Evolutionary conservation across 768 basidiomycete genomes (phyloP).

Genomic region (Tylopilus intermedius): DNA sequence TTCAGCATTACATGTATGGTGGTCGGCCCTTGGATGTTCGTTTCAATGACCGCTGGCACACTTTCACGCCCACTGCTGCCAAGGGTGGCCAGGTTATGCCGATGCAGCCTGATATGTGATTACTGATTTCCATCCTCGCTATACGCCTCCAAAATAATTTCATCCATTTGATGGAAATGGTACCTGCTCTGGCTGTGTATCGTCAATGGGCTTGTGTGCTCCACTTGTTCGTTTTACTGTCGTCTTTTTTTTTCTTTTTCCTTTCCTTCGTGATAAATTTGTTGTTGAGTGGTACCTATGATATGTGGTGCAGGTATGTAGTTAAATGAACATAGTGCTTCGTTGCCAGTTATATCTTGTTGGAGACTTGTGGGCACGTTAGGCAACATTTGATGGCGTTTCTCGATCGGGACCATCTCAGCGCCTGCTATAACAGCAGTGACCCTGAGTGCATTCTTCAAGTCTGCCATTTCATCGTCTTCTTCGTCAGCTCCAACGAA

Average conservation of each 20-base stretch:
- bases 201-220: neutral
- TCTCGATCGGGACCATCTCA: no score
- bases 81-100: conserved; percentile 76
- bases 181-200: neutral
- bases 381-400: no score
- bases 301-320: neutral
- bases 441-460: no score
- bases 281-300: conserved; percentile 2
- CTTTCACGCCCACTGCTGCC: conserved; percentile 82
- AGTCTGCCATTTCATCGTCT: no score
- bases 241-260: neutral
- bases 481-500: no score
- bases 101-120: conserved; percentile 53
- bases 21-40: conserved; percentile 86
- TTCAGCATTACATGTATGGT: conserved; percentile 93
- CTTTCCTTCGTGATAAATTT: neutral
- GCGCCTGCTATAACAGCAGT: no score
- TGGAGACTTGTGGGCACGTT: neutral
- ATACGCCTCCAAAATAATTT: neutral
- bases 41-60: conserved; percentile 95
- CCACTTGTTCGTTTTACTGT: neutral
- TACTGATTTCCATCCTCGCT: neutral
- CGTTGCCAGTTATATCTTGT: neutral
- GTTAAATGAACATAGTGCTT: conserved; percentile 3
- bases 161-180: neutral